A percentile compares a stretch with the other conserved stretches of the same genome.
phyloP scores from a whole-genome alignment of 352 stramenopile species.

The Phytophthora idaei region DNA sequence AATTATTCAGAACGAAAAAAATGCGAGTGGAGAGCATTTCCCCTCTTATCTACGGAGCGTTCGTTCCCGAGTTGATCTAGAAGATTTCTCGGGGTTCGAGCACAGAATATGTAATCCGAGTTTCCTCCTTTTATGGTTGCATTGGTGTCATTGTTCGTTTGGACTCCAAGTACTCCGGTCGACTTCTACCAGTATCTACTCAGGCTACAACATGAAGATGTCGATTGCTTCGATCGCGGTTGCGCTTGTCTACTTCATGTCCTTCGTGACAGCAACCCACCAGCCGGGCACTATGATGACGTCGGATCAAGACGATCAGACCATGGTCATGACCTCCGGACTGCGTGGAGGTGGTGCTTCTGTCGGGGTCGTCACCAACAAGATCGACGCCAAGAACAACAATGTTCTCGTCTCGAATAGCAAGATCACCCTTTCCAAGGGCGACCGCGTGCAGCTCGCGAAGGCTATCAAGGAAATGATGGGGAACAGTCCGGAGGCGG shows the following conservation, averaged over 20 bases:
- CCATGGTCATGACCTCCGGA: neutral
- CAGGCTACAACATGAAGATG: constrained; percentile 1
- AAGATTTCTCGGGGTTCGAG: too few relatives aligned
- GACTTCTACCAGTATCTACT: neutral
- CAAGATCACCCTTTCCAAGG: constrained; percentile 1
- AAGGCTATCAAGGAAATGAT: constrained; percentile 10
- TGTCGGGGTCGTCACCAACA: constrained; percentile 4
- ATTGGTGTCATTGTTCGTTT: constrained; percentile 1
- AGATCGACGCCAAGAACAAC: neutral
- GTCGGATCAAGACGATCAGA: neutral
- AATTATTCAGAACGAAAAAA: too few relatives aligned
- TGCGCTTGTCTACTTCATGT: constrained; percentile 3
- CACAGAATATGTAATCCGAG: too few relatives aligned
- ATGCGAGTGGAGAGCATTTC: too few relatives aligned
- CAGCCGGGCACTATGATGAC: neutral
- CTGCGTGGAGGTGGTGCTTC: neutral
- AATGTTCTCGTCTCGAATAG: constrained; percentile 7
- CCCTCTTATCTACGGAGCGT: too few relatives aligned
- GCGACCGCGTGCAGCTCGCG: constrained; percentile 19
- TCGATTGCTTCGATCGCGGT: neutral
- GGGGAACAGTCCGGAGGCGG: constrained; percentile 2
- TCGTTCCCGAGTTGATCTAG: too few relatives aligned
- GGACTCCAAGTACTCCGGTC: constrained; percentile 3
- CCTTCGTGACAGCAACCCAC: constrained; percentile 1
- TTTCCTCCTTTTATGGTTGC: too few relatives aligned